These are phyloP conservation scores for Ganoderma lucidum DNA, from an alignment of 1,284 basidiomycete species.

Conservation along the genomic window DNA sequence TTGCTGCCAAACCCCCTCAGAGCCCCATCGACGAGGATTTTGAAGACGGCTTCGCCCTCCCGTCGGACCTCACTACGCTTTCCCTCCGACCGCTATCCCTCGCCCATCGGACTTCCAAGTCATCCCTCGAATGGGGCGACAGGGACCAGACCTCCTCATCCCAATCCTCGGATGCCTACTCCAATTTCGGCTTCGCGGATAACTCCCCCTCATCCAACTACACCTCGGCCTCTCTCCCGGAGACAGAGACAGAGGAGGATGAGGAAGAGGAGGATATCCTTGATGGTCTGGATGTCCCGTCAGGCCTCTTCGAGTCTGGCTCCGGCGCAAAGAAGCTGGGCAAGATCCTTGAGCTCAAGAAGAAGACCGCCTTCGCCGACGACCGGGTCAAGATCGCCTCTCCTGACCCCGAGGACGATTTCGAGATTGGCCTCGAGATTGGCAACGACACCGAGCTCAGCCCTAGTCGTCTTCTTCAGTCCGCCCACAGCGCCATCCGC, in stretches of 20 bases:
- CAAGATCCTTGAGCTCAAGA: conserved; percentile 79
- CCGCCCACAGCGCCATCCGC: conserved; percentile 54
- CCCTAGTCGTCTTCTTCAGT: conserved; percentile 71
- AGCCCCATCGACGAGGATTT: conserved; percentile 45
- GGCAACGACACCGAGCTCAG: conserved; percentile 83
- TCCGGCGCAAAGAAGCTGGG: conserved; percentile 71
- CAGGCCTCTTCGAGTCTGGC: conserved; percentile 74
- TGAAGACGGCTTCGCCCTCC: conserved; percentile 71
- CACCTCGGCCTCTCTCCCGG: conserved; percentile 68
- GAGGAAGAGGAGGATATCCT: conserved; percentile 76
- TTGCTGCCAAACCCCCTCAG: conserved; percentile 33
- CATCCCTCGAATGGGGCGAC: conserved; percentile 84
- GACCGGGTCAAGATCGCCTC: conserved; percentile 59
- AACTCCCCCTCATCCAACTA: conserved; percentile 77
- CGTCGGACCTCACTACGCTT: conserved; percentile 77
- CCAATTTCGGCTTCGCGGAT: conserved; percentile 75
- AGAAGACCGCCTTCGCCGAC: conserved; percentile 59
- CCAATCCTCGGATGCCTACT: conserved; percentile 84
- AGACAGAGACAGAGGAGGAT: conserved; percentile 74
- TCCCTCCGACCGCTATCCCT: conserved; percentile 79
- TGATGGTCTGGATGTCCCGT: conserved; percentile 81
- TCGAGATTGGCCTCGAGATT: conserved; percentile 82
- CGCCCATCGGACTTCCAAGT: conserved; percentile 77
- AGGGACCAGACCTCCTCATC: conserved; percentile 82
- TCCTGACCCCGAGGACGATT: conserved; percentile 80